These are phyloP conservation scores for Cryptosporidium meleagridis DNA, from an alignment of 169 alveolate genomes.

Conservation along the genomic window DNA sequence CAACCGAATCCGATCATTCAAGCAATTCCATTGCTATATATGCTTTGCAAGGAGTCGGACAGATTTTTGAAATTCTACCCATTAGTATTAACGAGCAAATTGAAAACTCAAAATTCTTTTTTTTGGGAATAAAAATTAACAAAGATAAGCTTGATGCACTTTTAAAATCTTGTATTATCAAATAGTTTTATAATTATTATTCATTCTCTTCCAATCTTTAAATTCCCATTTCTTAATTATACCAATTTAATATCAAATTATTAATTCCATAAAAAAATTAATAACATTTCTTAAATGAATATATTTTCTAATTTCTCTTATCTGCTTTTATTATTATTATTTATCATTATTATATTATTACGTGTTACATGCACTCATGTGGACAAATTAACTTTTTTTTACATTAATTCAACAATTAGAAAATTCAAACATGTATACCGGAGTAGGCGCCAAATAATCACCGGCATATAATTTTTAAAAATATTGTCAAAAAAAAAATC, in stretches of 20 bases:
- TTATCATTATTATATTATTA: neutral
- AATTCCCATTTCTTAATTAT: neutral
- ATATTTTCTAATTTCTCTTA: neutral
- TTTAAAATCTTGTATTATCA: slow-evolving; percentile 35
- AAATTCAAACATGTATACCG: slow-evolving; percentile 8
- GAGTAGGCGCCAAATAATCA: neutral
- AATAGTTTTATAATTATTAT: neutral
- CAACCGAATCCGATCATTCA: neutral
- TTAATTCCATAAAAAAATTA: neutral
- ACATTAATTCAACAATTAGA: neutral
- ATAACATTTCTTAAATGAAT: neutral
- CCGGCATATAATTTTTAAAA: neutral
- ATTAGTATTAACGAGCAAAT: slow-evolving; percentile 18
- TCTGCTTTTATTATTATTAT: neutral
- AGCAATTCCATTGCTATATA: neutral
- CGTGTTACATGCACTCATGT: slow-evolving; percentile 11
- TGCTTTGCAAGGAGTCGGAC: slow-evolving; percentile 83
- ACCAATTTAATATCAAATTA: neutral
- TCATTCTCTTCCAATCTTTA: neutral
- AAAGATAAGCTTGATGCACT: neutral
- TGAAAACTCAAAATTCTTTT: slow-evolving; percentile 59
- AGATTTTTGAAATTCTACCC: slow-evolving; percentile 78
- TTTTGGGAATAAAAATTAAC: slow-evolving; percentile 43
- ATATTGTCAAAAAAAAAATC: neutral
- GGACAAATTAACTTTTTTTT: neutral